A percentile compares a stretch with the other conserved stretches of the same genome.
Evolutionary conservation across 2,329 filamentous ascomycete species (phyloP).

Genomic region (Plectosphaerella sp.): DNA sequence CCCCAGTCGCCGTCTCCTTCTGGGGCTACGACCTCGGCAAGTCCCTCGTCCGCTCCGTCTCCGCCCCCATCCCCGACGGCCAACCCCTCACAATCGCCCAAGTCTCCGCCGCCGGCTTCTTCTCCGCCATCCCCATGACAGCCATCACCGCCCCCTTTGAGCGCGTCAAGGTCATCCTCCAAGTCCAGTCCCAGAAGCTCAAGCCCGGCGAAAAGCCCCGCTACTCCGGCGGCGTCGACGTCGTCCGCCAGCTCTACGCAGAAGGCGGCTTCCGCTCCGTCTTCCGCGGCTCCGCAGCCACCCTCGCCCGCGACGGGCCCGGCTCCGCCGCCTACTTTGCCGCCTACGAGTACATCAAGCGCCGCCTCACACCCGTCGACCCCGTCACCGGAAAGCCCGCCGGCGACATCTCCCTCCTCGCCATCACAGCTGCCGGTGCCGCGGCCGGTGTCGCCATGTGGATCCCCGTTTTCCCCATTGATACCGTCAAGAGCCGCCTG

Average conservation of each 20-base stretch:
- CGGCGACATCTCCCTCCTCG: conserved; percentile 74
- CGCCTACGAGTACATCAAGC: conserved; percentile 94
- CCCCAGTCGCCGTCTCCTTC: conserved; percentile 62
- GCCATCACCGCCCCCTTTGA: conserved; percentile 98
- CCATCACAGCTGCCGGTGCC: conserved; percentile 82
- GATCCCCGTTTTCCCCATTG: conserved; percentile 97
- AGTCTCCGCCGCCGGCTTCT: conserved; percentile 89
- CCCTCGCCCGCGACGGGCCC: conserved; percentile 87
- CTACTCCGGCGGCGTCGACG: conserved; percentile 82
- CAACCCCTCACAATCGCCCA: conserved; percentile 78
- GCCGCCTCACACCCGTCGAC: conserved; percentile 77
- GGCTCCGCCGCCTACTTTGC: conserved; percentile 95
- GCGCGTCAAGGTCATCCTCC: conserved; percentile 96
- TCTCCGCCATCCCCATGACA: conserved; percentile 97
- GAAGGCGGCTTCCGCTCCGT: conserved; percentile 88
- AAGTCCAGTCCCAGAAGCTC: conserved; percentile 93
- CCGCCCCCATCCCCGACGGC: conserved; percentile 57
- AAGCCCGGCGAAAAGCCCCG: conserved; percentile 87
- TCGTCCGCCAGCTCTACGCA: conserved; percentile 87
- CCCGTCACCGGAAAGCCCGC: conserved; percentile 64
- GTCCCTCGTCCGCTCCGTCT: conserved; percentile 68
- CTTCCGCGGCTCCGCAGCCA: conserved; percentile 87
- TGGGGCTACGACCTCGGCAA: conserved; percentile 97
- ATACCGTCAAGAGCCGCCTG: conserved; percentile 91
- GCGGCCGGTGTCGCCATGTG: conserved; percentile 96